These are phyloP conservation scores for Sporodiniella umbellata DNA, from an alignment of 371 early-diverging fungal species.

Conservation along the genomic window DNA sequence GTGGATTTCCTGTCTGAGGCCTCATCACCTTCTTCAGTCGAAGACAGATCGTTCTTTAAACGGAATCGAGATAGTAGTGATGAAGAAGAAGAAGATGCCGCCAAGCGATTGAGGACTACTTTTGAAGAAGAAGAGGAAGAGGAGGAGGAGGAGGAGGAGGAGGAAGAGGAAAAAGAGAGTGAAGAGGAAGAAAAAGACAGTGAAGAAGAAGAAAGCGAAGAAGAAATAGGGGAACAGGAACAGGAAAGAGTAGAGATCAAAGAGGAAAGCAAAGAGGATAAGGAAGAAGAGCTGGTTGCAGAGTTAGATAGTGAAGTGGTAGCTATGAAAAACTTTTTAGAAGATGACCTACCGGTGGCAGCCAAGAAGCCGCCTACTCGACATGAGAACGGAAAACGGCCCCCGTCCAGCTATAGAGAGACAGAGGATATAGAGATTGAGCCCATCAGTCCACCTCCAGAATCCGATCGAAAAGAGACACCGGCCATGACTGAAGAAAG, in stretches of 20 bases:
- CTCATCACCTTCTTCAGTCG: constrained; percentile 17
- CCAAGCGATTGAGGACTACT: constrained; percentile 9
- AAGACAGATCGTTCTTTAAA: constrained; percentile 5
- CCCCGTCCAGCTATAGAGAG: background rate
- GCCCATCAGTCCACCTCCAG: background rate
- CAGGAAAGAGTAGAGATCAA: background rate
- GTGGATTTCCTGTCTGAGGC: constrained; percentile 17
- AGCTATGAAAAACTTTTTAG: background rate
- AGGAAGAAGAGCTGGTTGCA: too few relatives aligned
- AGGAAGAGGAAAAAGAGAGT: constrained; percentile 7
- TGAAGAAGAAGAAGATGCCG: constrained; percentile 15
- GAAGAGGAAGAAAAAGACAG: constrained; percentile 10
- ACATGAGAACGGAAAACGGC: background rate
- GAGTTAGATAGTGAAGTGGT: too few relatives aligned
- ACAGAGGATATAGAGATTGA: background rate
- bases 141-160: background rate
- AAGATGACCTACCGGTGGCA: background rate
- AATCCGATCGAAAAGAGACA: constrained; percentile 17
- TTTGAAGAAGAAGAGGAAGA: background rate
- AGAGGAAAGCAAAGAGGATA: background rate
- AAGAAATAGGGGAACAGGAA: background rate
- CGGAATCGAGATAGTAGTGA: constrained; percentile 17
- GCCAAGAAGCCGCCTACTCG: background rate
- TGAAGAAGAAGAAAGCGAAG: background rate
- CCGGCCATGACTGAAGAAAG: constrained; percentile 33